These are phyloP conservation scores for Hippophae rhamnoides DNA, from an alignment of 306 rosid genomes.

Conservation along the genomic window DNA sequence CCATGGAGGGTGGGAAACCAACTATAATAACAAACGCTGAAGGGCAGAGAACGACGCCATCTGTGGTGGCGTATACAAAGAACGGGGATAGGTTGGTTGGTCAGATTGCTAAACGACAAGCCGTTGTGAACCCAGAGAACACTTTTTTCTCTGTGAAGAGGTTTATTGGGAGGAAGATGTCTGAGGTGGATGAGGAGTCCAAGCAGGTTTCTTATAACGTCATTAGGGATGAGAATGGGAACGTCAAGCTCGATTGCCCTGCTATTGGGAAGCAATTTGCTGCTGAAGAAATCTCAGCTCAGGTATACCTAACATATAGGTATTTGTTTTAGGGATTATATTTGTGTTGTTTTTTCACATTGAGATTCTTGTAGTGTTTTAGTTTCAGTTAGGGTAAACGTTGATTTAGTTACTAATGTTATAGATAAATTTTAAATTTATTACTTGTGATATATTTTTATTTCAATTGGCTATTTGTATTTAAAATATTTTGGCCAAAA, in stretches of 20 bases:
- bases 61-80: conserved; percentile 86
- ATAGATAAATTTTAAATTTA: no score
- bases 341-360: no score
- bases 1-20: conserved; percentile 84
- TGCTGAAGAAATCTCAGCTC: conserved; percentile 88
- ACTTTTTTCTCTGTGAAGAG: conserved; percentile 88
- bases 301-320: conserved; percentile 25
- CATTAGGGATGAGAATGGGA: conserved; percentile 66
- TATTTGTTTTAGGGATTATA: neutral
- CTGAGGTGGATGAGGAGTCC: conserved; percentile 80
- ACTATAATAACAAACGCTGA: conserved; percentile 81
- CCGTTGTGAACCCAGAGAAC: conserved; percentile 80
- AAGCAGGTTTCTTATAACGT: conserved; percentile 83
- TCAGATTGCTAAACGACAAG: conserved; percentile 87
- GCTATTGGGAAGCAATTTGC: conserved; percentile 74
- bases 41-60: conserved; percentile 83
- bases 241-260: conserved; percentile 84
- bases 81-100: conserved; percentile 80
- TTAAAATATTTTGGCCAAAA: no score
- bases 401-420: no score
- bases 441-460: no score
- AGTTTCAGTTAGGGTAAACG: no score
- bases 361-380: no score
- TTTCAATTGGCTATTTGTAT: no score
- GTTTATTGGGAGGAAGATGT: conserved; percentile 85